Conservation (phyloP, 805 yeast species). For the Saturnispora hagleri region DNA sequence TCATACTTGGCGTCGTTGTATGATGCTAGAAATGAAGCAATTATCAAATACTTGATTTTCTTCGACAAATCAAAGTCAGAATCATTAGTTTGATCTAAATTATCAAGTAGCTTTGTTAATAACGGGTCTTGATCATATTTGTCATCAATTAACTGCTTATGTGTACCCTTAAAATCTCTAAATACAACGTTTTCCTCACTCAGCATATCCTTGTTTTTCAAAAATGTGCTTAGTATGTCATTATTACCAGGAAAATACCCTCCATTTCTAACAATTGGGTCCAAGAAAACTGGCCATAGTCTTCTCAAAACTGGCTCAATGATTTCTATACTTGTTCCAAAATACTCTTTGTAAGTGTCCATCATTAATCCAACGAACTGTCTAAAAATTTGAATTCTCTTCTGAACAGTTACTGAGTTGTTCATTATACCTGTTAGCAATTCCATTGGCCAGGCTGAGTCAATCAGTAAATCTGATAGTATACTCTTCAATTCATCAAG, state of each 20-base stretch:
- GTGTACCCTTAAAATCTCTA: constrained; percentile 16
- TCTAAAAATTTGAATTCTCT: constrained; percentile 17
- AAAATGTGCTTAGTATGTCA: constrained; percentile 24
- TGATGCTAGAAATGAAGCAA: constrained; percentile 80
- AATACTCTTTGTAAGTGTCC: constrained; percentile 35
- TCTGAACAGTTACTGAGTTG: constrained; percentile 7
- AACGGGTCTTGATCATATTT: constrained; percentile 1
- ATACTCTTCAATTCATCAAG: constrained; percentile 31
- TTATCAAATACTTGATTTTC: constrained; percentile 59
- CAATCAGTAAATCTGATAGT: constrained; percentile 17
- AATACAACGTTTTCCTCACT: constrained; percentile 21
- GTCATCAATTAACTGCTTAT: constrained; percentile 6
- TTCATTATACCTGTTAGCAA: background rate
- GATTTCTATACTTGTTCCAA: constrained; percentile 36
- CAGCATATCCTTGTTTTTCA: constrained; percentile 18
- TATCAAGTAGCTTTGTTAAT: constrained; percentile 1
- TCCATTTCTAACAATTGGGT: constrained; percentile 19
- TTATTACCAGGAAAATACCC: constrained; percentile 15
- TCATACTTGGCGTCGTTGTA: constrained; percentile 64
- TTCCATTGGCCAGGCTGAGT: constrained; percentile 13
- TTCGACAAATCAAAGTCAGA: constrained; percentile 40
- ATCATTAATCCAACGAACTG: constrained; percentile 34
- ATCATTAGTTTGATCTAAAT: constrained; percentile 4
- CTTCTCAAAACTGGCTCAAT: constrained; percentile 24
- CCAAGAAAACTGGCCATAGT: constrained; percentile 25